A percentile compares a stretch with the other conserved stretches of the same genome.
phyloP scores from a whole-genome alignment of 179 eudicot genomes.

The Pouteria campechiana region DNA sequence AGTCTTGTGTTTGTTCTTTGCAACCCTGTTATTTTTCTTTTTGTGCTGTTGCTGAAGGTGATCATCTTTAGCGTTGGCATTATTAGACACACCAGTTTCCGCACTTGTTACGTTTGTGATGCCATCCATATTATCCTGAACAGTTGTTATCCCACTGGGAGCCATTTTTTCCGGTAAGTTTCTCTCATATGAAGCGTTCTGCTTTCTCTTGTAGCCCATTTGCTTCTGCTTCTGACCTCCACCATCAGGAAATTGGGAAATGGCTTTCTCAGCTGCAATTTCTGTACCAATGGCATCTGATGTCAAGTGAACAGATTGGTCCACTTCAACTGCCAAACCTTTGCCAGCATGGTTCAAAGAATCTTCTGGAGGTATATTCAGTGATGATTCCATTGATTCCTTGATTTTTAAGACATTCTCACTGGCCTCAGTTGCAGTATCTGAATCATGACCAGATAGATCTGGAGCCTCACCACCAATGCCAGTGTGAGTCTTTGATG shows the following conservation, averaged over 20 bases:
- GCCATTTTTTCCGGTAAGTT: constrained; percentile 19
- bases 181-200: constrained; percentile 26
- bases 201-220: constrained; percentile 46
- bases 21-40: constrained; percentile 38
- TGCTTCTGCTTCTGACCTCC: constrained; percentile 35
- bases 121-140: constrained; percentile 5
- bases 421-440: too few relatives aligned
- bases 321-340: too few relatives aligned
- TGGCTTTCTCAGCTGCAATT: constrained; percentile 19
- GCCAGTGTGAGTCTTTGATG: too few relatives aligned
- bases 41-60: constrained; percentile 32
- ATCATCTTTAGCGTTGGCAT: constrained; percentile 15
- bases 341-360: too few relatives aligned
- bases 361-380: too few relatives aligned
- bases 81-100: constrained; percentile 10
- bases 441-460: too few relatives aligned
- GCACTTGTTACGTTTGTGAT: constrained; percentile 7
- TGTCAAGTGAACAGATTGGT: constrained; percentile 8
- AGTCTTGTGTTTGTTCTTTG: constrained; percentile 52
- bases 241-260: constrained; percentile 29
- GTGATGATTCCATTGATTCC: too few relatives aligned
- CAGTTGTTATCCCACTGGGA: constrained; percentile 12
- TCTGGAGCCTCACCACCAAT: too few relatives aligned
- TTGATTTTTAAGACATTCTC: too few relatives aligned
- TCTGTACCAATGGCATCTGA: constrained; percentile 13